Percentiles rank a stretch among this genome's conserved stretches.
phyloP scores from a whole-genome alignment of 345 rosid genomes.

The Acer yangbiense region DNA sequence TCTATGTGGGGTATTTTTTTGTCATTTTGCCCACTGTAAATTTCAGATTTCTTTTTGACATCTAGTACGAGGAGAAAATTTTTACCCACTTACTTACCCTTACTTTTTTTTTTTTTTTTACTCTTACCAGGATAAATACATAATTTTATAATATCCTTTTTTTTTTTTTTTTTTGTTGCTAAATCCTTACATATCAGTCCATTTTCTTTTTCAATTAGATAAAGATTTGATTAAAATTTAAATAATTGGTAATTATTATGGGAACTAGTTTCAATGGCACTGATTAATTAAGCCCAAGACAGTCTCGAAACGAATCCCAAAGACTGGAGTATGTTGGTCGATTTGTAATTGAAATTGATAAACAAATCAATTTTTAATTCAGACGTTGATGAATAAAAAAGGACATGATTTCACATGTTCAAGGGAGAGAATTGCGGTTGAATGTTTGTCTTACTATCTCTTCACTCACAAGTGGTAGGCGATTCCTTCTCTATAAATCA shows the following conservation, averaged over 20 bases:
- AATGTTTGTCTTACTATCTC: neutral
- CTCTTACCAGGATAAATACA: neutral
- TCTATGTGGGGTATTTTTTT: conserved; percentile 22
- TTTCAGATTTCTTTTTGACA: conserved; percentile 16
- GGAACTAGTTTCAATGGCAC: neutral
- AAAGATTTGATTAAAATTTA: neutral
- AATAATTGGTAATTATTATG: neutral
- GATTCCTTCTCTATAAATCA: no score
- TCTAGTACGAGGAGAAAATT: conserved; percentile 5
- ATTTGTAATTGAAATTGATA: conserved; percentile 5
- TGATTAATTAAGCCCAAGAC: neutral
- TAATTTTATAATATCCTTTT: neutral
- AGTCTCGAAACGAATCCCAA: conserved; percentile 28
- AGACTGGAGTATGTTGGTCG: conserved; percentile 55
- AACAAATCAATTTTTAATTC: neutral
- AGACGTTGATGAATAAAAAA: neutral
- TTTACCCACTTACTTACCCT: neutral
- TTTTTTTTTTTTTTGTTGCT: no score
- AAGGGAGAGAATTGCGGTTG: conserved; percentile 31
- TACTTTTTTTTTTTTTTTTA: neutral
- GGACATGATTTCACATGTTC: conserved; percentile 16
- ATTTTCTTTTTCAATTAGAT: neutral
- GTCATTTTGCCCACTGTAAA: conserved; percentile 35
- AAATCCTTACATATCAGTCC: neutral
- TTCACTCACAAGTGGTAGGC: no score